Evolutionary conservation across 2,329 filamentous ascomycete species (phyloP), one percentile per base, ranked within the genome.

Genomic region (Eutypella sp.): DNA sequence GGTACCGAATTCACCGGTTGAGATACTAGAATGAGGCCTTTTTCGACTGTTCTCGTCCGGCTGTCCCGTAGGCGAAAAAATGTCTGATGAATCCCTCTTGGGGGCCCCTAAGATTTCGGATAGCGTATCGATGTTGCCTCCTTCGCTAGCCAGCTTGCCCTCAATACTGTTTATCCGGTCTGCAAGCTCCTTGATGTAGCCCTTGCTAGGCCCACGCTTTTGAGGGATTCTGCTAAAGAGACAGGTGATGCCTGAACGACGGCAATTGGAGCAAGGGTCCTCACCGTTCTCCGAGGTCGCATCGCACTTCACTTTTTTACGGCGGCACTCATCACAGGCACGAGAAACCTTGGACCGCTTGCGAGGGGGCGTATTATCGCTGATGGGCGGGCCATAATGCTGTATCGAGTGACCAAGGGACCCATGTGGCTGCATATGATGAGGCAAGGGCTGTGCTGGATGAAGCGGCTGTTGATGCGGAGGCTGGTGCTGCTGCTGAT

Each of bases 141-240:
- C 68, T 48, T 79, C 75, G 8, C 70, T 73, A 34, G 76, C 78
- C 47, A 93, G 81, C 60, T 89, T 87, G 53, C 84, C 86, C 62
- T 95, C 90, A 39, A 96, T 84, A 37, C 80, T 84, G 57, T 91
- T 83, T 48, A 96, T 82, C 22, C 90, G 77, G 61, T 95, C 89
- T 20, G 89, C 89, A 19, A 96, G 77, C 64, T 95, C 89, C 63
- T 95, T 95, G 64, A 96, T 96, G 58, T 95, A 95, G 76, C 90
- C 90, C 77, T 95, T 96, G 61, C 86, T 93, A 3, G 90, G 89
- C 2, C 90, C 89, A 49, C 88, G 78, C 67, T 93, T 95, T 75
- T 93, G 88, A 1, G 89, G 89, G 44, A 93, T 84, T 42, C 90
- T 80, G 65, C 87, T 95, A 62, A 95, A 96, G 18, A 90, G 77